A percentile compares a stretch with the other conserved stretches of the same genome.
Evolutionary conservation across 2,329 filamentous ascomycete species (phyloP).

Genomic region (Microascus cirrosus): DNA sequence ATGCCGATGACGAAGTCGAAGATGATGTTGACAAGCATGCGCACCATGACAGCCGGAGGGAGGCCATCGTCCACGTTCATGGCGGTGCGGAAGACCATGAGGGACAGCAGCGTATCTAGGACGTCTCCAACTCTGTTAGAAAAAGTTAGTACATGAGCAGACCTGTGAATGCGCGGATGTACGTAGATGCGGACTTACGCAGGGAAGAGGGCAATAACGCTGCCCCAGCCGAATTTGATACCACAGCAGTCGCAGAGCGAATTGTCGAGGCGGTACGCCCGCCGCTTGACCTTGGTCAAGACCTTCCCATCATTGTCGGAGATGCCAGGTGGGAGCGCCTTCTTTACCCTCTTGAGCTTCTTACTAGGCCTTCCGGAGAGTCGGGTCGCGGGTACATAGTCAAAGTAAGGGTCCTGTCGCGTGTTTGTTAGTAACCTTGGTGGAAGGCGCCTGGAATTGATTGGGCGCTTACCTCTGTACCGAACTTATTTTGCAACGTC

Average conservation of each 20-base stretch:
- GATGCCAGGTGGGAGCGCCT: conserved; percentile 72
- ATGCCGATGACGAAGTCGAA: conserved; percentile 66
- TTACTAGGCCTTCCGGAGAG: conserved; percentile 52
- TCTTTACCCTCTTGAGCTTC: conserved; percentile 75
- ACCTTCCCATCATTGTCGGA: conserved; percentile 72
- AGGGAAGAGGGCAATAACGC: conserved; percentile 75
- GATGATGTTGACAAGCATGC: conserved; percentile 73
- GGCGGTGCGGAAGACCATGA: conserved; percentile 65
- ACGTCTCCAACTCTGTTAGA: conserved; percentile 59
- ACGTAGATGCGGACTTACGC: no score
- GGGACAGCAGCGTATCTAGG: conserved; percentile 60
- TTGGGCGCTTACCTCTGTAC: conserved; percentile 32
- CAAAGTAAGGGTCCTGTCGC: conserved; percentile 77
- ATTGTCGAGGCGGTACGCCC: conserved; percentile 79
- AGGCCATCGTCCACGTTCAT: conserved; percentile 67
- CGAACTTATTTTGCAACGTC: conserved; percentile 44
- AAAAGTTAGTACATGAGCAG: not conserved
- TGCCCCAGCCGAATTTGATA: conserved; percentile 80
- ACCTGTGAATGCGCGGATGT: not conserved
- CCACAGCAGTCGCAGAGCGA: conserved; percentile 72
- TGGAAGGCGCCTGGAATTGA: not conserved
- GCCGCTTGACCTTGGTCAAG: conserved; percentile 74
- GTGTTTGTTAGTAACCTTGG: not conserved
- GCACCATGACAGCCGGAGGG: conserved; percentile 42
- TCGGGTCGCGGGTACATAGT: conserved; percentile 65